Conservation (phyloP, 2,329 filamentous ascomycete species). For the Claviceps sp. region DNA sequence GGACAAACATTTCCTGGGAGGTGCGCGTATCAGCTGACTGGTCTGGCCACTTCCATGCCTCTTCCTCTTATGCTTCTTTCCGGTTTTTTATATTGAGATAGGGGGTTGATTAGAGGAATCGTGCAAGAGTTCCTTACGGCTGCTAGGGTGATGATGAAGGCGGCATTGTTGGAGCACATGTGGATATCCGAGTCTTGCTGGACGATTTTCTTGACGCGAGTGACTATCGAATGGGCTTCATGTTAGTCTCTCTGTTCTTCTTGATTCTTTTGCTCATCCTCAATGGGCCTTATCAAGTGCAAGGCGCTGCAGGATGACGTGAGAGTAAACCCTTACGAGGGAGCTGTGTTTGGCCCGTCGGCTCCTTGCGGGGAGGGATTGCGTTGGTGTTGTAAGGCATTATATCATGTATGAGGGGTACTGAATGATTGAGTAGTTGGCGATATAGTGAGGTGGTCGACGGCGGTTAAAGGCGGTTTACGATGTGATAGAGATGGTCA, state of each 20-base stretch:
- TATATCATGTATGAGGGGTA: background rate
- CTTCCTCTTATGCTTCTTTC: background rate
- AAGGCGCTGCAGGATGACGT: background rate
- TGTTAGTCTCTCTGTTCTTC: too few relatives aligned
- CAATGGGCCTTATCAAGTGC: background rate
- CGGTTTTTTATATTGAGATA: too few relatives aligned
- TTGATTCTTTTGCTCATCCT: too few relatives aligned
- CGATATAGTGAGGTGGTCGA: background rate
- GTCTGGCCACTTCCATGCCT: background rate
- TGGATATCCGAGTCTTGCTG: constrained; percentile 72
- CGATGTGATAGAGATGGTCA: too few relatives aligned
- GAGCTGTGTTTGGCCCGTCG: constrained; percentile 72
- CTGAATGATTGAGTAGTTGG: background rate
- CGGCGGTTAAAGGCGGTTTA: too few relatives aligned
- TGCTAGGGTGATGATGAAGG: constrained; percentile 85
- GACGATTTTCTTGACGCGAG: constrained; percentile 93
- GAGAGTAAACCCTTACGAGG: constrained; percentile 45
- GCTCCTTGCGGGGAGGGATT: constrained; percentile 66
- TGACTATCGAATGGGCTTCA: constrained; percentile 41
- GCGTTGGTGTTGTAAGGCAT: constrained; percentile 90
- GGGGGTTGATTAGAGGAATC: too few relatives aligned
- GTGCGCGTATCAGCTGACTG: background rate
- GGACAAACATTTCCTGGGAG: constrained; percentile 79
- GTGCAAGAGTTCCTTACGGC: constrained; percentile 40
- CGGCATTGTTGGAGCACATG: constrained; percentile 83